Conservation (phyloP, 73 alveolate species). For the Paramecium biaurelia region DNA sequence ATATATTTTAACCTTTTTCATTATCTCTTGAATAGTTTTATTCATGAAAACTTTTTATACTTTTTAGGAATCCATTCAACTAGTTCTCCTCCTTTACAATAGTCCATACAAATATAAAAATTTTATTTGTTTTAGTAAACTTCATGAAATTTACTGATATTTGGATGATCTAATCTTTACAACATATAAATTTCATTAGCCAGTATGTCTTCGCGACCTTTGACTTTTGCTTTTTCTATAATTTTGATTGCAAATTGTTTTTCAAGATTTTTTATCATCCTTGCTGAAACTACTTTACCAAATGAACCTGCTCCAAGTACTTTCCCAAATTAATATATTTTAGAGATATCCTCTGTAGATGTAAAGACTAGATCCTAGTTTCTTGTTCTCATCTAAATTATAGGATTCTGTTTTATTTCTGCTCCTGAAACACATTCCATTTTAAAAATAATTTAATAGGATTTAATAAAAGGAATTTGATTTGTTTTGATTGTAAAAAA, state of each 20-base stretch:
- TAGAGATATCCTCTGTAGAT: conserved; percentile 33
- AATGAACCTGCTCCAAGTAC: conserved; percentile 65
- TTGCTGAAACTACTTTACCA: conserved; percentile 60
- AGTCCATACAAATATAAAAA: conserved; percentile 82
- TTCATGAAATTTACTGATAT: conserved; percentile 78
- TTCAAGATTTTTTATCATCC: conserved; percentile 39
- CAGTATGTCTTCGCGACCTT: background rate
- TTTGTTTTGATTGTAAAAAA: background rate
- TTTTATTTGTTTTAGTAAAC: conserved; percentile 73
- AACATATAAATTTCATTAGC: conserved; percentile 74
- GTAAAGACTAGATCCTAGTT: conserved; percentile 24
- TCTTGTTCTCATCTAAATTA: background rate
- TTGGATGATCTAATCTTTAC: conserved; percentile 75
- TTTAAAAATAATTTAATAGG: background rate
- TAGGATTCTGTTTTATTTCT: background rate
- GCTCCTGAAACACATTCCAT: conserved; percentile 28
- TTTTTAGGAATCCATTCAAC: conserved; percentile 68
- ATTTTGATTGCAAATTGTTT: conserved; percentile 61
- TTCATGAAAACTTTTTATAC: conserved; percentile 36
- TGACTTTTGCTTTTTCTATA: conserved; percentile 47
- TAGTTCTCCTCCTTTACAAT: conserved; percentile 76
- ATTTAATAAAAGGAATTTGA: background rate
- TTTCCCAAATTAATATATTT: conserved; percentile 11
- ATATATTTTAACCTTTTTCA: background rate
- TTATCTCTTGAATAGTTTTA: background rate